phyloP scores from a whole-genome alignment of 331 rosid species.

The Rhamnella rubrinervis region DNA sequence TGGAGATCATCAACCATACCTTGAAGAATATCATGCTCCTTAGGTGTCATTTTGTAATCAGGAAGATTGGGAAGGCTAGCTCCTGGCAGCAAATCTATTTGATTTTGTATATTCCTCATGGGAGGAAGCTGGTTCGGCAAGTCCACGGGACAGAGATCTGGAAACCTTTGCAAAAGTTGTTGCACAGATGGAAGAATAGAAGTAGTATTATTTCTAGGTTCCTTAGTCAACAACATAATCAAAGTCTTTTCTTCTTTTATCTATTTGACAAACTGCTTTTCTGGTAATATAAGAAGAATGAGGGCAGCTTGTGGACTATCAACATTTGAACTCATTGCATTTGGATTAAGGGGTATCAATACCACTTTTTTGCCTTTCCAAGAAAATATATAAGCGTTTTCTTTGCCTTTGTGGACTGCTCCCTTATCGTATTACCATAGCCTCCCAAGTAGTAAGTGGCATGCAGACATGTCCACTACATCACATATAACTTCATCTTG shows the following conservation, averaged over 20 bases:
- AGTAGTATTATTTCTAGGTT: no score
- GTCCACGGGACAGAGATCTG: background rate
- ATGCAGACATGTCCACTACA: background rate
- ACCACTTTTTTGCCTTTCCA: background rate
- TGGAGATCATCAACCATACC: background rate
- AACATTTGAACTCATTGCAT: no score
- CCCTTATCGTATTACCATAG: background rate
- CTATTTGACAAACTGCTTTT: no score
- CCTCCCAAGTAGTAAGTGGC: background rate
- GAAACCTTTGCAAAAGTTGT: no score
- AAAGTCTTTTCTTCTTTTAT: no score
- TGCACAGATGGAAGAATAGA: no score
- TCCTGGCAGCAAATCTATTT: background rate
- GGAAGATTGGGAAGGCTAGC: background rate
- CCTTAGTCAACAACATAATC: no score
- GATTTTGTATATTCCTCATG: no score
- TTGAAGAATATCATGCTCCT: background rate
- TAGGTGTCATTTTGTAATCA: background rate
- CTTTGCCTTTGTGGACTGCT: background rate
- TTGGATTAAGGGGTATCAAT: no score
- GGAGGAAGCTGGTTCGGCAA: background rate
- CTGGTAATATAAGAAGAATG: no score
- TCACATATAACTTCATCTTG: background rate
- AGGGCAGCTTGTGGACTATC: no score
- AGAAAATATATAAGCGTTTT: background rate